phyloP scores from a whole-genome alignment of 352 stramenopile genomes.

The Phytopythium vexans region DNA sequence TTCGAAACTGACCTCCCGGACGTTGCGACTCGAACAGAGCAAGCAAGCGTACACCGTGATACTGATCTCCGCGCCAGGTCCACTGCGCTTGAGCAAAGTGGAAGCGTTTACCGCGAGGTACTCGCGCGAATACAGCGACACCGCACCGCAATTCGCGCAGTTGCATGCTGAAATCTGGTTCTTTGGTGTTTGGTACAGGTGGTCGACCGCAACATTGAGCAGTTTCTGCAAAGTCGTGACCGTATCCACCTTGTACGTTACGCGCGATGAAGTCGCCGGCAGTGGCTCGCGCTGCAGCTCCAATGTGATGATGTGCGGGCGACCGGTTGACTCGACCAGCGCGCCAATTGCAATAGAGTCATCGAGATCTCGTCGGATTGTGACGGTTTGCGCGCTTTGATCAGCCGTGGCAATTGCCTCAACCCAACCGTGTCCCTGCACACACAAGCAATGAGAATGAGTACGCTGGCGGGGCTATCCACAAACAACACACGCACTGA shows the following conservation, averaged over 20 bases:
- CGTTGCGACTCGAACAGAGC: slow-evolving; percentile 68
- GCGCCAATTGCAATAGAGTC: slow-evolving; percentile 54
- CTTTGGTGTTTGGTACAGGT: slow-evolving; percentile 47
- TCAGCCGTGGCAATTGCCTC: slow-evolving; percentile 35
- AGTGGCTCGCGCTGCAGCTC: slow-evolving; percentile 29
- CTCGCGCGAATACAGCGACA: slow-evolving; percentile 54
- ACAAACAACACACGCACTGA: slow-evolving; percentile 11
- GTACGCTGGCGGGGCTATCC: background rate
- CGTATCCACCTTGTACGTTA: slow-evolving; percentile 62
- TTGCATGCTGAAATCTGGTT: slow-evolving; percentile 34
- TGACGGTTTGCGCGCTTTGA: slow-evolving; percentile 23
- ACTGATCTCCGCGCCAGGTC: slow-evolving; percentile 12
- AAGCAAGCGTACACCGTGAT: slow-evolving; percentile 59
- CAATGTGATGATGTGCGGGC: slow-evolving; percentile 53
- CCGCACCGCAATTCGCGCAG: slow-evolving; percentile 54
- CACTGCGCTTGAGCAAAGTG: background rate
- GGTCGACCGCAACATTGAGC: slow-evolving; percentile 32
- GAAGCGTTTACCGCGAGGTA: slow-evolving; percentile 20
- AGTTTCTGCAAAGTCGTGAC: slow-evolving; percentile 30
- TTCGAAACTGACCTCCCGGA: slow-evolving; percentile 60
- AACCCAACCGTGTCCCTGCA: slow-evolving; percentile 49
- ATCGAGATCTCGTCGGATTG: slow-evolving; percentile 39
- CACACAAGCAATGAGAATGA: background rate
- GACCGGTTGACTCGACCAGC: slow-evolving; percentile 39
- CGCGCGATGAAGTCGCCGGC: slow-evolving; percentile 18